A percentile compares a stretch with the other conserved stretches of the same genome.
Conservation (phyloP, 441 rosid genomes). For the Iberis amara region DNA sequence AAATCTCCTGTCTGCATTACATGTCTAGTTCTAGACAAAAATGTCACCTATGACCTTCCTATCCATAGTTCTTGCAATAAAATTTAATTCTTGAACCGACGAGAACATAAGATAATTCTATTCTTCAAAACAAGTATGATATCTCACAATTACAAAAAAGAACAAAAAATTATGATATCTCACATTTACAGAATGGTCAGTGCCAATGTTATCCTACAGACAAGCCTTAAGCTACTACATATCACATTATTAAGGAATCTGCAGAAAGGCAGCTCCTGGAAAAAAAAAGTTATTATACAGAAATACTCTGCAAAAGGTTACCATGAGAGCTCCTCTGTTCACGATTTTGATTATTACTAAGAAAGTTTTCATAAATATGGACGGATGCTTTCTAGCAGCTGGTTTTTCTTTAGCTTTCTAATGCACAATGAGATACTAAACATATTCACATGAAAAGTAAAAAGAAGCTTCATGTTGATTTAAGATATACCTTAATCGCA, state of each 20-base stretch:
- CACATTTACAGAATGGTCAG: background rate
- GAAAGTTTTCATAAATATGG: constrained; percentile 70
- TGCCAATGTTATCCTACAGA: background rate
- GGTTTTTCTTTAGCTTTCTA: constrained; percentile 86
- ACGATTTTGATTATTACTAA: constrained; percentile 77
- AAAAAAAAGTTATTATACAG: background rate
- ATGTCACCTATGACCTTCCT: constrained; percentile 81
- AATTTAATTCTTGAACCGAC: constrained; percentile 54
- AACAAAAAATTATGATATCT: background rate
- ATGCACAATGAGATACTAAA: constrained; percentile 17
- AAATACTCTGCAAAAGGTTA: background rate
- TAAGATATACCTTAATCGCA: constrained; percentile 68
- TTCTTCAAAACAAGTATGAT: background rate
- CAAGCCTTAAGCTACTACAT: background rate
- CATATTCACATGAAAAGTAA: background rate
- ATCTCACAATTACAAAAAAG: background rate
- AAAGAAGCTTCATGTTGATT: background rate
- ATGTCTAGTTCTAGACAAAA: constrained; percentile 72
- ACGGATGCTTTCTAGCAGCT: constrained; percentile 75
- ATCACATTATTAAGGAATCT: background rate
- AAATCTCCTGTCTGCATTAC: constrained; percentile 41
- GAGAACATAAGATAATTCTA: constrained; percentile 6
- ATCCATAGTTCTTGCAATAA: constrained; percentile 68
- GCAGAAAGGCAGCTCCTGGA: background rate
- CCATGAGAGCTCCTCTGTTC: constrained; percentile 49